A percentile compares a stretch with the other conserved stretches of the same genome.
Evolutionary conservation across 257 asterid species (phyloP).

Genomic region (Scutellaria baicalensis): DNA sequence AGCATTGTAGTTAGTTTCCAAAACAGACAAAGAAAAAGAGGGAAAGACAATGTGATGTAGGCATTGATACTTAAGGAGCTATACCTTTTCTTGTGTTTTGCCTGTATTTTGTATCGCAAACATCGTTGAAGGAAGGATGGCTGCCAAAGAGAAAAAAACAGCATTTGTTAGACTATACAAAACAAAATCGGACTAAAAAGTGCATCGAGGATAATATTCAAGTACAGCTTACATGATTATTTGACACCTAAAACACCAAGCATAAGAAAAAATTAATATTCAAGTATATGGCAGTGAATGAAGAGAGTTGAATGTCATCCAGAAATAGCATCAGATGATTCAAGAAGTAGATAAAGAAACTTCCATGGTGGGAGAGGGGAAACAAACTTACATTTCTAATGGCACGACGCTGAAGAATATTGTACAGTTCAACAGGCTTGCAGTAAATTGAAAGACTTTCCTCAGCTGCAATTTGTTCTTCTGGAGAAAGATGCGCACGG

Average conservation of each 20-base stretch:
- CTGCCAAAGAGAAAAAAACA: slow-evolving; percentile 46
- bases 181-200: not conserved
- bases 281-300: not conserved
- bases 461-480: slow-evolving; percentile 90
- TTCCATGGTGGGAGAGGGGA: not conserved
- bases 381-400: slow-evolving; percentile 50
- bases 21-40: too few relatives aligned
- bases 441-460: slow-evolving; percentile 88
- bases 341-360: too few relatives aligned
- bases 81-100: slow-evolving; percentile 76
- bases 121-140: slow-evolving; percentile 84
- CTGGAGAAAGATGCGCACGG: slow-evolving; percentile 76
- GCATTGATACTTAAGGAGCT: not conserved
- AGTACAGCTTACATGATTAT: not conserved
- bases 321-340: slow-evolving; percentile 9
- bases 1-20: not conserved
- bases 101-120: slow-evolving; percentile 75
- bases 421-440: slow-evolving; percentile 95
- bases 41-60: not conserved
- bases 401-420: slow-evolving; percentile 92
- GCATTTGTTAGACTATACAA: slow-evolving; percentile 27
- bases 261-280: not conserved
- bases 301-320: not conserved
- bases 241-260: not conserved
- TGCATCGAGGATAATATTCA: not conserved